phyloP scores from a whole-genome alignment of 352 stramenopile genomes.

The Globisporangium emineosum region DNA sequence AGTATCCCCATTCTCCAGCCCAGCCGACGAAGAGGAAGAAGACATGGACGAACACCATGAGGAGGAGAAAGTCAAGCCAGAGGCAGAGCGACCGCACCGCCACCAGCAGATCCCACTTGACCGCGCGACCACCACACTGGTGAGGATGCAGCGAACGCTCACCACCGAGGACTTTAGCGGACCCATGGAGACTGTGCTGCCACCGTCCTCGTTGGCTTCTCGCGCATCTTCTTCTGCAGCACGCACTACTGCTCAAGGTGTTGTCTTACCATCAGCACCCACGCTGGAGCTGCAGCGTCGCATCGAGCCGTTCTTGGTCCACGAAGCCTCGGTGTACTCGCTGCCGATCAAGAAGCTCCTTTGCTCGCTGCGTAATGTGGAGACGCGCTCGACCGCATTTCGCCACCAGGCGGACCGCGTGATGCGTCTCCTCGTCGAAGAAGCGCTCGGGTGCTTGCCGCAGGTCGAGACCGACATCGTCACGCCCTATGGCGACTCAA shows the following conservation, averaged over 20 bases:
- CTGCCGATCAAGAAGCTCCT: slow-evolving; percentile 27
- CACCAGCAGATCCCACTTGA: background rate
- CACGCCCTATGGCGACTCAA: slow-evolving; percentile 15
- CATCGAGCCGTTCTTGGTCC: slow-evolving; percentile 24
- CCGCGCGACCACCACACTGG: background rate
- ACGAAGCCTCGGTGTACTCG: slow-evolving; percentile 26
- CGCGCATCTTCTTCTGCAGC: background rate
- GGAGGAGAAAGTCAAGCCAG: slow-evolving; percentile 1
- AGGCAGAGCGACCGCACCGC: background rate
- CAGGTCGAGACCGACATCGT: slow-evolving; percentile 15
- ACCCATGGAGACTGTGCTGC: slow-evolving; percentile 4
- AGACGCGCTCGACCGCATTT: slow-evolving; percentile 21
- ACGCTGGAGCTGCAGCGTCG: background rate
- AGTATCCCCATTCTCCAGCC: background rate
- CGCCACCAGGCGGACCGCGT: slow-evolving; percentile 27
- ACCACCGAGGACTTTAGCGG: slow-evolving; percentile 6
- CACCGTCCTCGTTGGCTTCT: background rate
- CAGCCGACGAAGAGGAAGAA: background rate
- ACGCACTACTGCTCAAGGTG: background rate
- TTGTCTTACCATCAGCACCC: background rate
- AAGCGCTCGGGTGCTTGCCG: slow-evolving; percentile 29
- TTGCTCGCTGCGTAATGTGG: slow-evolving; percentile 18
- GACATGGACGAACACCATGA: background rate
- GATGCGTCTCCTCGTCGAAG: slow-evolving; percentile 36
- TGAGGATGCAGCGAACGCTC: background rate